Evolutionary conservation across 352 stramenopile genomes (phyloP), one percentile per base, ranked within the genome.

Genomic region (Pythium grandisporangium): DNA sequence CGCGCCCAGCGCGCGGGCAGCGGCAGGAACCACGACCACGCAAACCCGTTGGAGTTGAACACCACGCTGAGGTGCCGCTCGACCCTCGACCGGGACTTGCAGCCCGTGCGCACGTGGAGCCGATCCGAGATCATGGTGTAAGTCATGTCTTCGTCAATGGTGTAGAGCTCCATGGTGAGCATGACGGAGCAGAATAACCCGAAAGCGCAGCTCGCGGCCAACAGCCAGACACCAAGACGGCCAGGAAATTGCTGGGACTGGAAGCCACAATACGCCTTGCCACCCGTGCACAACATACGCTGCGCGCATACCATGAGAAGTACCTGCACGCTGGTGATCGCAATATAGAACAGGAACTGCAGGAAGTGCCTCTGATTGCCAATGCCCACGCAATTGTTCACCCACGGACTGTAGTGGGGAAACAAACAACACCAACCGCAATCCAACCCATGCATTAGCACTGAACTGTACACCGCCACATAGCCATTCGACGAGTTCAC

Each of bases 371-470:
- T 90, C 19, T 81, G 72, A 51, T 90, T 93, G 30, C 72, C 70
- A 32, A 88, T 78, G 8, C 80, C 80, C 17, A 93, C 60, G 52
- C 80, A 93, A 32, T 93, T 93, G 58, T 93, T 93, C 24, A 93
- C 75, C 79, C 79, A 93, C 17, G 76, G 79, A 51, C 79, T 93
- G 45, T 14, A 23, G 8, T 2, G 32, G n/a, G 53, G n/a, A 26
- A 22, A 11, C 22, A 24, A 3, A 44, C 30, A 53, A 16, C 3
- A 47, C 12, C 11, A 10, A 36, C 8, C 16, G 30, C 8, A 23
- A 16, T 20, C 23, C 17, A 42, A 11, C 6, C 22, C 17, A 42
- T n/a, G 17, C 19, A 42, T n/a, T n/a, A n/a, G n/a, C n/a, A n/a
- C n/a, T n/a, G n/a, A n/a, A n/a, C n/a, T n/a, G n/a, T n/a, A n/a